Conservation (phyloP, 2,329 filamentous ascomycete species). For the Aspergillus caelatus region DNA sequence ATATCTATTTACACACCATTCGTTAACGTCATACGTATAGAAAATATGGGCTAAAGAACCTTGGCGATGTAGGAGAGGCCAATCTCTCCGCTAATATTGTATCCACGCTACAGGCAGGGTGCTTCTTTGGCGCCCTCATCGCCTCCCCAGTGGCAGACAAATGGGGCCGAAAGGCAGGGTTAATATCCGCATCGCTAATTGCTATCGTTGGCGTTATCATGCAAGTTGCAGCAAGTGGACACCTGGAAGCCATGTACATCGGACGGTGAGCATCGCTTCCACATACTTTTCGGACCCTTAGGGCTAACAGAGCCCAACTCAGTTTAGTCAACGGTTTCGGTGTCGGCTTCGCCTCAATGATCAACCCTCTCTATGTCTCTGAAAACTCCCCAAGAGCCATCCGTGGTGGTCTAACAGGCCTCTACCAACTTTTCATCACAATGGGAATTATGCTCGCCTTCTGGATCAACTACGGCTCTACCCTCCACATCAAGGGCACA, state of each 20-base stretch:
- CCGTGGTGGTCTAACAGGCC: constrained; percentile 61
- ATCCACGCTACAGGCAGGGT: constrained; percentile 70
- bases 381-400: constrained; percentile 63
- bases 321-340: constrained; percentile 56
- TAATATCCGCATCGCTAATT: constrained; percentile 61
- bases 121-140: constrained; percentile 65
- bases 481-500: constrained; percentile 52
- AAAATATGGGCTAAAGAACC: constrained; percentile 55
- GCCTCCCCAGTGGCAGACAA: constrained; percentile 43
- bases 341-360: constrained; percentile 56
- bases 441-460: constrained; percentile 46
- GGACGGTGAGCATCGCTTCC: constrained; percentile 54
- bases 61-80: constrained; percentile 47
- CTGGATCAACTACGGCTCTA: constrained; percentile 60
- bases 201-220: constrained; percentile 66
- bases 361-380: constrained; percentile 63
- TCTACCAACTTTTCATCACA: constrained; percentile 63
- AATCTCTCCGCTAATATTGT: constrained; percentile 69
- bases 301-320: constrained; percentile 19
- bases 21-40: constrained; percentile 31
- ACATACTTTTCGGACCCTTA: not conserved
- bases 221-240: constrained; percentile 64
- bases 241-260: constrained; percentile 65
- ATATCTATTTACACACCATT: not conserved
- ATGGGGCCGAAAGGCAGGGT: constrained; percentile 57